Evolutionary conservation across 2,329 filamentous ascomycete genomes (phyloP), one percentile per base, ranked within the genome.

Genomic region (Botrytis aclada): DNA sequence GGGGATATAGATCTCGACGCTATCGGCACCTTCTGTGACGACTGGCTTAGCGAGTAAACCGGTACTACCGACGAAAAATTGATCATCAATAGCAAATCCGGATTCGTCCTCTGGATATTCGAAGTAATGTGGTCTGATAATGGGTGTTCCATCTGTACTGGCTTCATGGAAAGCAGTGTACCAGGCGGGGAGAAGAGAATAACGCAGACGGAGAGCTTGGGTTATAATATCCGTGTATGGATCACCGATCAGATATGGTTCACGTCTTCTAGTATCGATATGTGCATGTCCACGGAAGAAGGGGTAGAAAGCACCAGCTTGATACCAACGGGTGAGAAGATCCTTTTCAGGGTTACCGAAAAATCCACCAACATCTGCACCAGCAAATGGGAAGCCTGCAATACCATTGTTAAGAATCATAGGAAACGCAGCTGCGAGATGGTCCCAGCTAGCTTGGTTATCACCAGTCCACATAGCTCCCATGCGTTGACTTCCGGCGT

Each of bases 381-480:
- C 96, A 0, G 94, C 90, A 80, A 98, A 98, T 18, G 96, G 96
- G 82, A 93, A 98, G 12, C 96, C 96, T 1, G 94, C 90, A 77
- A 99, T 94, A 72, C 95, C 95, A 80, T 97, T 93, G 82, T 92
- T 96, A 58, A 99, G 85, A 37, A 97, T 86, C 96, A 99, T 99
- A 37, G 96, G 95, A 54, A 98, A 88, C 2, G 94, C 92, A 1
- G 91, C 93, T n/a, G 90, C 93, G 25, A 99, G 88, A 80, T 98
- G 95, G 29, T 91, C 90, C 96, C 96, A 99, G 37, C 89, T 90
- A 18, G 96, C 96, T 81, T 96, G 93, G 84, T 99, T 99, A 81
- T 99, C 96, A 74, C 96, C 96, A 32, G 96, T 99, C 96, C 96
- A 99, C 95, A 98, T 98, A 74, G 96, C 95, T 75, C 94, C 93